Percentiles rank a stretch among this genome's conserved stretches.
phyloP scores from a whole-genome alignment of 2,329 filamentous ascomycete species.

The Nothopassalora personata region DNA sequence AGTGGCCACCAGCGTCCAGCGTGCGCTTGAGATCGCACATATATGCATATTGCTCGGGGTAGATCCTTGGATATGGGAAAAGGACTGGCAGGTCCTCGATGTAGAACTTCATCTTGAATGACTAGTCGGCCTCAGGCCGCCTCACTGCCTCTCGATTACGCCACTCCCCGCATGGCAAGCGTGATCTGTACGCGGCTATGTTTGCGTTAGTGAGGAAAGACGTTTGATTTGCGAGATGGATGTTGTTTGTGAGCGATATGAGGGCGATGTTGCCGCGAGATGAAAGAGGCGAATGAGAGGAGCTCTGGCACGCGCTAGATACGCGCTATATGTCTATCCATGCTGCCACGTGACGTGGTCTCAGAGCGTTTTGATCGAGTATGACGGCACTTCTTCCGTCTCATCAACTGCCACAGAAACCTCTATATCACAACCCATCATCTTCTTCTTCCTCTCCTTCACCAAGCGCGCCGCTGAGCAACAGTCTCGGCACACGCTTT shows the following conservation, averaged over 20 bases:
- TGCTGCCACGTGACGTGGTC: neutral
- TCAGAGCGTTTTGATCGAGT: neutral
- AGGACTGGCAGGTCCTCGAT: conserved; percentile 70
- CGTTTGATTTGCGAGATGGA: neutral
- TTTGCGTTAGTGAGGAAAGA: neutral
- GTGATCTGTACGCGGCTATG: neutral
- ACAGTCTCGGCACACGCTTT: neutral
- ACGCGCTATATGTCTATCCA: neutral
- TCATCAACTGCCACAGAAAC: neutral
- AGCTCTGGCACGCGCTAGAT: neutral
- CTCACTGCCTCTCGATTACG: neutral
- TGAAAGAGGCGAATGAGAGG: neutral
- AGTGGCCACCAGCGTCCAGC: conserved; percentile 89
- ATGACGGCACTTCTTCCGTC: neutral
- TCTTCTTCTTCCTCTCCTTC: neutral
- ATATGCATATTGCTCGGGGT: conserved; percentile 70
- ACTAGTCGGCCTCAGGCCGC: neutral
- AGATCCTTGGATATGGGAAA: conserved; percentile 70
- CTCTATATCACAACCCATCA: neutral
- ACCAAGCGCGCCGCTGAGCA: neutral
- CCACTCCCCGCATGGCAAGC: neutral
- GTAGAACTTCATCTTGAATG: conserved; percentile 66
- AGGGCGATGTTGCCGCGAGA: neutral
- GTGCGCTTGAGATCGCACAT: conserved; percentile 86
- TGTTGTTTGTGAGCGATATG: neutral